Evolutionary conservation across 345 rosid genomes (phyloP).

Genomic region (Euphorbia lathyris): DNA sequence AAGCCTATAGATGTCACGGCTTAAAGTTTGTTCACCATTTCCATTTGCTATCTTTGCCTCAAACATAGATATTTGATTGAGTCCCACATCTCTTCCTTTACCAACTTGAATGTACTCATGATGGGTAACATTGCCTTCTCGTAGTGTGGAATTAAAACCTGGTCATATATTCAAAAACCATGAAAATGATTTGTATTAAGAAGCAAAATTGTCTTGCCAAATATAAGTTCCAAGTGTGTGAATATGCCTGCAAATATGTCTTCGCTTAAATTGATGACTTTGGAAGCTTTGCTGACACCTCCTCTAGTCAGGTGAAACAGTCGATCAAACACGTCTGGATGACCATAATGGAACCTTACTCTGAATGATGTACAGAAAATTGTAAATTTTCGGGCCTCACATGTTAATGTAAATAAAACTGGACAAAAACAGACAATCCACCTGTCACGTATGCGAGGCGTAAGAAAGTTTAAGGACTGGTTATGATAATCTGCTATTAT

Average conservation of each 20-base stretch:
- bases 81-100: conserved; percentile 98
- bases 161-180: conserved; percentile 7
- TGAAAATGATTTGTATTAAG: not conserved
- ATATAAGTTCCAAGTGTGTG: not conserved
- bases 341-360: conserved; percentile 99
- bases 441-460: too few relatives aligned
- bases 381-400: not conserved
- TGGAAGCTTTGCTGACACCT: conserved; percentile 97
- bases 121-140: conserved; percentile 99
- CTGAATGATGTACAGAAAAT: conserved; percentile 32
- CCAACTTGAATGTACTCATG: conserved; percentile 99
- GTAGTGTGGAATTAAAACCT: conserved; percentile 98
- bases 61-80: conserved; percentile 96
- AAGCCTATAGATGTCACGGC: conserved; percentile 93
- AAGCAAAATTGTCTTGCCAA: not conserved
- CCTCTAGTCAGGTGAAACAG: conserved; percentile 97
- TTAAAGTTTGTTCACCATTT: conserved; percentile 95
- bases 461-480: too few relatives aligned
- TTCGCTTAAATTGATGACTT: conserved; percentile 92
- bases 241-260: conserved; percentile 87
- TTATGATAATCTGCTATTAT: too few relatives aligned
- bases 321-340: conserved; percentile 98
- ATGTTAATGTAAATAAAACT: too few relatives aligned
- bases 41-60: conserved; percentile 99
- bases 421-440: not conserved